A percentile compares a stretch with the other conserved stretches of the same genome.
These are phyloP conservation scores for Lactifluus pinguis DNA, from an alignment of 768 basidiomycete species.

Conservation along the genomic window DNA sequence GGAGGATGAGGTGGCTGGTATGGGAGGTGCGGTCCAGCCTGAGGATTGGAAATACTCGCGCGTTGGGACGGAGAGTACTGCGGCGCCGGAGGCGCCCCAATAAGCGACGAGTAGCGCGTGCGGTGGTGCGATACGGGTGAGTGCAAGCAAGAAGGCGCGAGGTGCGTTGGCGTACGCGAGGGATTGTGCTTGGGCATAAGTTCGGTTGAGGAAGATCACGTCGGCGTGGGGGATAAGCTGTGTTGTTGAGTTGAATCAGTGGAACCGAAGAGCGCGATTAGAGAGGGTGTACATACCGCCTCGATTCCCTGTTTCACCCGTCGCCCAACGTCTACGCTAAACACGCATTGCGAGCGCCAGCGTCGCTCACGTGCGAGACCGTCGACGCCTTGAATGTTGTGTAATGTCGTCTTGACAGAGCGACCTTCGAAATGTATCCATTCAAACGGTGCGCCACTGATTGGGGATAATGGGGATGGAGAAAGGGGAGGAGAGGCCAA, in stretches of 20 bases:
- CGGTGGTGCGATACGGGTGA: slow-evolving; percentile 54
- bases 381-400: slow-evolving; percentile 70
- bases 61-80: slow-evolving; percentile 72
- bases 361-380: slow-evolving; percentile 75
- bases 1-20: slow-evolving; percentile 21
- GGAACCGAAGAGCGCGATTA: not conserved
- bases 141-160: slow-evolving; percentile 67
- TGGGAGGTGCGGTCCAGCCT: slow-evolving; percentile 58
- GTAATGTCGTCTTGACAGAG: slow-evolving; percentile 68
- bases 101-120: slow-evolving; percentile 77
- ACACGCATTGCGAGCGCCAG: slow-evolving; percentile 75
- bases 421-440: slow-evolving; percentile 85
- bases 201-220: slow-evolving; percentile 68
- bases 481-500: slow-evolving; percentile 16
- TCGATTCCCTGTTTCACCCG: slow-evolving; percentile 70
- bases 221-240: slow-evolving; percentile 79
- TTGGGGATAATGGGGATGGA: slow-evolving; percentile 15
- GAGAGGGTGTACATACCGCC: slow-evolving; percentile 43
- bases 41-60: slow-evolving; percentile 82
- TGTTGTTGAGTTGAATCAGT: not conserved
- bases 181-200: slow-evolving; percentile 57
- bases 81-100: slow-evolving; percentile 74
- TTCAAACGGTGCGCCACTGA: slow-evolving; percentile 58
- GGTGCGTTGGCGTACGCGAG: slow-evolving; percentile 55
- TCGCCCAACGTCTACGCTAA: slow-evolving; percentile 72